Evolutionary conservation across 345 rosid genomes (phyloP), one percentile per base, ranked within the genome.

Genomic region (Xanthoceras sorbifolium): DNA sequence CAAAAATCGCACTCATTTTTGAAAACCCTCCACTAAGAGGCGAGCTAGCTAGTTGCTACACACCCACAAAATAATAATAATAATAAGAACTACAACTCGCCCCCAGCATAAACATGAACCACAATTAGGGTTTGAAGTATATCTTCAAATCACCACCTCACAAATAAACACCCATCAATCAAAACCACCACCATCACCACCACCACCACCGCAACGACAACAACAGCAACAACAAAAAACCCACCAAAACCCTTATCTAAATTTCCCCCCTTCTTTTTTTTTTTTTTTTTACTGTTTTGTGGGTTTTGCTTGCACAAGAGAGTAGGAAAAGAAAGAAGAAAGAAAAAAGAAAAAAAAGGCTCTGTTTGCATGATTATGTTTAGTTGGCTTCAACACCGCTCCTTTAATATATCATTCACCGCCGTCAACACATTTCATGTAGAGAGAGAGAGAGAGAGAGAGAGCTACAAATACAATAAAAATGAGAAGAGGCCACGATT

Each of bases 121-220:
- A 20, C 31, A 74, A 32, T 50, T 74, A 74, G 77, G 77, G 71
- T 74, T 74, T 62, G 55, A 17, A 50, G 55, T 15, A 18, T 50
- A 50, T 50, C 55, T 50, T 50, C 20, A 17, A 36, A 50, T 50
- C n/a, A 4, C 46, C n/a, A n/a, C n/a, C n/a, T n/a, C n/a, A n/a
- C n/a, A n/a, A n/a, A n/a, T n/a, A n/a, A n/a, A n/a, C n/a, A n/a
- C n/a, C n/a, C n/a, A n/a, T n/a, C n/a, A n/a, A n/a, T n/a, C n/a
- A n/a, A n/a, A n/a, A n/a, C n/a, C n/a, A n/a, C n/a, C n/a, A n/a
- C n/a, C n/a, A n/a, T n/a, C n/a, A n/a, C n/a, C n/a, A n/a, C n/a
- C n/a, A n/a, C n/a, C n/a, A n/a, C n/a, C n/a, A n/a, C n/a, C n/a
- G n/a, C n/a, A n/a, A n/a, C n/a, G n/a, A n/a, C n/a, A n/a, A n/a